Evolutionary conservation across 2,329 filamentous ascomycete genomes (phyloP).

Genomic region (Fusarium agapanthi): DNA sequence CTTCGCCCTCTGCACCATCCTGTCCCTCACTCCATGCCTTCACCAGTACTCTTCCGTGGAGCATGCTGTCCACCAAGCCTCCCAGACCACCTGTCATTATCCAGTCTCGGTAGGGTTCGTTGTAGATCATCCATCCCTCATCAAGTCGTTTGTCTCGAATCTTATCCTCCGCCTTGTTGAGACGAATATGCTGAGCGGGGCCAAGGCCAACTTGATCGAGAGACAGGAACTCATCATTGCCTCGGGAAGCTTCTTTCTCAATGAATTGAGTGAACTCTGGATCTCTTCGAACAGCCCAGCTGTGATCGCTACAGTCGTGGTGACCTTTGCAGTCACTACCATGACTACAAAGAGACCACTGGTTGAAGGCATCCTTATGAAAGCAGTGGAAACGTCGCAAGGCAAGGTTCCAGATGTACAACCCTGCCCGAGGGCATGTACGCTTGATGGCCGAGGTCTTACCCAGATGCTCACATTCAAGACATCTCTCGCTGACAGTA

Average conservation of each 20-base stretch:
- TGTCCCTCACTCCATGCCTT: neutral
- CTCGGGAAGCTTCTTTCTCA: neutral
- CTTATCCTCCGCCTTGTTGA: neutral
- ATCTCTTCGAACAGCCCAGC: neutral
- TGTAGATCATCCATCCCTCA: neutral
- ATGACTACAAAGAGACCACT: neutral
- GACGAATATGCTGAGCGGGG: neutral
- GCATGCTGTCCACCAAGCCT: neutral
- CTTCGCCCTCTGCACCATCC: too few species aligned
- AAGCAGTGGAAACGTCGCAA: conserved; percentile 7
- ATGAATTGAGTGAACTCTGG: neutral
- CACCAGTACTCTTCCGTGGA: neutral
- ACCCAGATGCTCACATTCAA: neutral
- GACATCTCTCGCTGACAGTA: neutral
- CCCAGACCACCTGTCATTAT: neutral
- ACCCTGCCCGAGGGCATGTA: neutral
- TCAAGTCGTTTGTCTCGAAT: neutral
- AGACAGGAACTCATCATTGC: neutral
- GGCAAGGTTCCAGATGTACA: conserved; percentile 9
- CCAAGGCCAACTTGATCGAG: neutral
- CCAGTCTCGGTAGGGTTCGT: neutral
- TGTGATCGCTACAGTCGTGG: neutral
- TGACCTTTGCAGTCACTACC: neutral
- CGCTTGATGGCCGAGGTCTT: neutral
- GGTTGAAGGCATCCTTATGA: neutral